Conservation (phyloP, 2,329 filamentous ascomycete genomes). For the Colletotrichum abscissum region DNA sequence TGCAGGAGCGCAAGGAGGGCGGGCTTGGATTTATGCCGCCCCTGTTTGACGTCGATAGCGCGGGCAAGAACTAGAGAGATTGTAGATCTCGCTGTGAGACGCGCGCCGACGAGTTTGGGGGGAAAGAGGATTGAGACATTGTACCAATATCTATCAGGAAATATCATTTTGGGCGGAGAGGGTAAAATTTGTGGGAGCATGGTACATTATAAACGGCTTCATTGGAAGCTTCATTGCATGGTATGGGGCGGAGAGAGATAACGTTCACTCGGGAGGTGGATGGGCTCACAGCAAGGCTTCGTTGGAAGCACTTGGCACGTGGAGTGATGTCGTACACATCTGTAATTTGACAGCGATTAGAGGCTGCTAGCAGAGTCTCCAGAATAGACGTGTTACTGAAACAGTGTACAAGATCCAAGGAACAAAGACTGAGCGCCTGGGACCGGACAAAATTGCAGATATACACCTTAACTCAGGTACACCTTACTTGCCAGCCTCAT, state of each 20-base stretch:
- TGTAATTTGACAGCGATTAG: constrained; percentile 1
- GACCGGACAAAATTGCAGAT: too few species aligned
- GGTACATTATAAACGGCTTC: neutral
- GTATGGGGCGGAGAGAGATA: neutral
- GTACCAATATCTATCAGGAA: constrained; percentile 14
- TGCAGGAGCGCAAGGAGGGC: constrained; percentile 48
- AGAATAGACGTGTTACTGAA: too few species aligned
- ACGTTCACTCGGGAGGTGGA: neutral
- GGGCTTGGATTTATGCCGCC: constrained; percentile 69
- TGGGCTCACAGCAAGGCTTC: neutral
- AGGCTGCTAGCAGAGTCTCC: neutral
- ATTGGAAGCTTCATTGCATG: neutral
- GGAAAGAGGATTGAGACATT: neutral
- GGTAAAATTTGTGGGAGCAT: neutral
- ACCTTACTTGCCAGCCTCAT: neutral
- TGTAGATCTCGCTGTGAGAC: too few species aligned
- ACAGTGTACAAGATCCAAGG: neutral
- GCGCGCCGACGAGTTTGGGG: too few species aligned
- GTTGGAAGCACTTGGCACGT: neutral
- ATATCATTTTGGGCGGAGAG: neutral
- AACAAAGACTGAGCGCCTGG: too few species aligned
- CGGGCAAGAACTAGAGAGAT: constrained; percentile 9
- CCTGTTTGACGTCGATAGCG: constrained; percentile 42
- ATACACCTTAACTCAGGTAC: neutral
- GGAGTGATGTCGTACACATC: neutral